A percentile compares a stretch with the other conserved stretches of the same genome.
Conservation (phyloP, 202 grass and related monocot species). For the Saccharum hybrid region DNA sequence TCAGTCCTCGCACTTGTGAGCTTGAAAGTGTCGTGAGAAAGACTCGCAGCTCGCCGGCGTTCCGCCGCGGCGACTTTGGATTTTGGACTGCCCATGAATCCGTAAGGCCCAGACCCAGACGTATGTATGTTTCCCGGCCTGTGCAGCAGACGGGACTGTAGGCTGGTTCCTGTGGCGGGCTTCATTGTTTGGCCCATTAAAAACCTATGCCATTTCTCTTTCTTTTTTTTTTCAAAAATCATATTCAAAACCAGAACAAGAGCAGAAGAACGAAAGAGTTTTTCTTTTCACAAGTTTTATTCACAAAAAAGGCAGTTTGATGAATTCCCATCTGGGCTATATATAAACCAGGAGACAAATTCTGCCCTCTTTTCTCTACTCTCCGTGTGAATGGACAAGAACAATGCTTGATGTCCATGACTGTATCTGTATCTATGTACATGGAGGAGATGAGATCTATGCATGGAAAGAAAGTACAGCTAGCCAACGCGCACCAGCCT, state of each 20-base stretch:
- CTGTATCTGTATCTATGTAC: slow-evolving; percentile 4
- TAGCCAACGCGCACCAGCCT: not conserved
- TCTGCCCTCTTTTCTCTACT: not conserved
- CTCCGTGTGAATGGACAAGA: not conserved
- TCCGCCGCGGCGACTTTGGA: not conserved
- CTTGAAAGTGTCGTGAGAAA: too few species aligned
- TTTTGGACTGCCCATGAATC: not conserved
- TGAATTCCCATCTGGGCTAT: not conserved
- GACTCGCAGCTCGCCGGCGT: too few species aligned
- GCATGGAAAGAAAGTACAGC: not conserved
- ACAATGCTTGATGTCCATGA: not conserved
- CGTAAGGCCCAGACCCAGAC: not conserved
- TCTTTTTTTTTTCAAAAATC: too few species aligned
- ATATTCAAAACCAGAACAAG: not conserved
- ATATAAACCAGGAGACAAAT: not conserved
- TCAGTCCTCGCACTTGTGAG: too few species aligned
- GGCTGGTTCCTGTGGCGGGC: not conserved
- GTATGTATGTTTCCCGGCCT: not conserved
- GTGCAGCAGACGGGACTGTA: not conserved
- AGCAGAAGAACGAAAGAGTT: not conserved
- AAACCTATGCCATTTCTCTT: not conserved
- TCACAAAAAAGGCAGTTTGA: too few species aligned
- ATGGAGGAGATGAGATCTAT: not conserved
- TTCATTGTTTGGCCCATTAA: not conserved
- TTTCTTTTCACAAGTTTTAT: not conserved